Base-by-base conservation (phyloP, 75 land plant species). In the Pinus tabuliformis region DNA sequence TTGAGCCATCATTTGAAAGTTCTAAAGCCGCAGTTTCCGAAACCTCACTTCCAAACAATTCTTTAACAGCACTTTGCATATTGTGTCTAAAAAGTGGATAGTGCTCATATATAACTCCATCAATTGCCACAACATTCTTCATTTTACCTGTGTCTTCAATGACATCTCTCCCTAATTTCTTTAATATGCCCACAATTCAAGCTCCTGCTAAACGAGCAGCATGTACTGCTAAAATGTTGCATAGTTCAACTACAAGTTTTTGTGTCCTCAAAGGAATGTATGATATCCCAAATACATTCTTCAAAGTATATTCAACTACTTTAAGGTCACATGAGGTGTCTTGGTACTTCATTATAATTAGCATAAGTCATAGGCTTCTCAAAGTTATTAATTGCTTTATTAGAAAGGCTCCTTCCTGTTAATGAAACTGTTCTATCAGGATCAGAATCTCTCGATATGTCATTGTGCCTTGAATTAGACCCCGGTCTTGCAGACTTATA, bases 1-100 rank as follows among this genome's bases (percentile, higher is more conserved):
- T 90, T 56, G 96, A 93, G 2, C 96, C 96, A 73, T 92, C 97
- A 66, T 90, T 94, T 28, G 95, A 80, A 42, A 86, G 97, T 74
- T 88, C 81, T 16, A 92, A 77, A 59, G 79, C 57, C 33, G 92
- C 82, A 54, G 92, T 84, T 54, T 81, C 81, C 6, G 97, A 86
- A 3, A 71, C 62, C 54, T 89, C 90, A 2, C 68, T 22, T 0
- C 95, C 96, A 12, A 93, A 76, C 71, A 94, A 65, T 71, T 94
- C 95, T 17, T 73, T 56, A 7, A 92, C 88, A n/a, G 95, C 89
- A 6, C 83, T 87, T 59, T 84, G 66, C n/a, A 94, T 71, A 76
- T 90, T 83, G 13, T 76, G 78, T 78, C 86, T 81, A 75, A 90
- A 92, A 70, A 92, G 90, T 3, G 89, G 82, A 75, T 94, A 90